phyloP scores from a whole-genome alignment of 2,329 filamentous ascomycete genomes.

The Endocalyx cinctus region DNA sequence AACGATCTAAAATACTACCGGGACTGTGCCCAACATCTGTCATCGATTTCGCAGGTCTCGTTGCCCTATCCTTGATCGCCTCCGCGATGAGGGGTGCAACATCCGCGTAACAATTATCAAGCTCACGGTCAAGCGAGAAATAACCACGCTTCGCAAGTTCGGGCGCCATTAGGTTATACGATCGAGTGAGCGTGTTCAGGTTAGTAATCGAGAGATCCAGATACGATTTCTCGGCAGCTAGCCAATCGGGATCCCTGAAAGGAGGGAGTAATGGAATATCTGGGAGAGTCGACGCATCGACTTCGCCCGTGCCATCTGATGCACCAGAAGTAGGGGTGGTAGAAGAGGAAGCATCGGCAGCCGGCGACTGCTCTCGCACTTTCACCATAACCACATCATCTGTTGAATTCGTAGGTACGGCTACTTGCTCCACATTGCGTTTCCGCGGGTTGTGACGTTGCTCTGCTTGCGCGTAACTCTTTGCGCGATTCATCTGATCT shows the following conservation, averaged over 20 bases:
- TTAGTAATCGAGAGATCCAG: conserved; percentile 70
- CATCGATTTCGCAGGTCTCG: conserved; percentile 36
- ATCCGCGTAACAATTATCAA: conserved; percentile 77
- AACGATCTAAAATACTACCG: conserved; percentile 56
- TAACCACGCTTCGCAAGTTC: conserved; percentile 91
- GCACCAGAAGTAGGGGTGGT: too few species aligned
- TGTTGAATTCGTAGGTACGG: conserved; percentile 42
- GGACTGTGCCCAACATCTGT: conserved; percentile 35
- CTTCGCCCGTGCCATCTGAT: conserved; percentile 1
- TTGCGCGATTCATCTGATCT: conserved; percentile 66
- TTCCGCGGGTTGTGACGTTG: conserved; percentile 55
- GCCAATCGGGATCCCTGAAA: conserved; percentile 77
- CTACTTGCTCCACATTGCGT: conserved; percentile 40
- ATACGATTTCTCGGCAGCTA: conserved; percentile 68
- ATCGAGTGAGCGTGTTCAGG: conserved; percentile 74
- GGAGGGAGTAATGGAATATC: conserved; percentile 44
- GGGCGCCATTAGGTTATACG: conserved; percentile 94
- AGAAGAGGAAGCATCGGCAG: too few species aligned
- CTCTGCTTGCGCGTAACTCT: conserved; percentile 73
- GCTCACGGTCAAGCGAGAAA: conserved; percentile 76
- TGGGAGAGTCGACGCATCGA: conserved; percentile 7
- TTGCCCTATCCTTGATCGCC: conserved; percentile 67
- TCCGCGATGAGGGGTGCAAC: conserved; percentile 72
- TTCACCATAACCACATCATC: conserved; percentile 46
- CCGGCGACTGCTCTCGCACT: conserved; percentile 30